Evolutionary conservation across 208 protist species (phyloP), one percentile per base, ranked within the genome.

Genomic region (Crithidia fasciculata): DNA sequence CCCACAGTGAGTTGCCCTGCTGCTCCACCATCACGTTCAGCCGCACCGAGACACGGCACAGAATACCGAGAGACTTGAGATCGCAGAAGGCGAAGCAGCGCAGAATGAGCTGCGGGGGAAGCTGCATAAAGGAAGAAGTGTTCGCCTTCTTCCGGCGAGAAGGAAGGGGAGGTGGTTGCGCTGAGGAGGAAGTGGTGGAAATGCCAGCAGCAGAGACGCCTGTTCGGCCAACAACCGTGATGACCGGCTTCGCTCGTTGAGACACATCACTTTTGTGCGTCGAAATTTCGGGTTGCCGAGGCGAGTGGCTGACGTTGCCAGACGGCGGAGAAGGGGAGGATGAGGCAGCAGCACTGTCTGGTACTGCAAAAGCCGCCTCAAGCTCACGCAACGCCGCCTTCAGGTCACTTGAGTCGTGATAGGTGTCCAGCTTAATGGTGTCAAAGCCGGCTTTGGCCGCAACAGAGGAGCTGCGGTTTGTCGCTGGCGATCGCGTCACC

Each of bases 401-500:
- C 40, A 80, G 56, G n/a, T 70, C 74, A 44, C 74, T 80, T 9
- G 74, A 74, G 62, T 80, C 74, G 36, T 80, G 62, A 44, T 80
- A 80, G 8, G 74, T 80, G 49, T 80, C 45, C 5, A 80, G 69
- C 9, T 66, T 66, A 28, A 80, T 70, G 7, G 68, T 65, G 9
- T 55, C 43, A 40, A 64, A 64, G 8, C 62, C 44, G 13, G 50
- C 47, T 10, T 15, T 53, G 4, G 53, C 13, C 15, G 2, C 65
- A 3, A 52, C 65, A 8, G 53, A 4, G 3, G 50, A n/a, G 2
- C 39, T 60, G 8, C 18, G 40, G 41, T 37, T 41, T 16, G 53
- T 40, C 9, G 55, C 50, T 2, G 67, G 37, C 0, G 59, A 60
- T 40, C 54, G 62, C 44, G 57, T 16, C 13, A 71, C 39, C 10